Evolutionary conservation across 2,329 filamentous ascomycete genomes (phyloP).

Genomic region (Penicillium concentricum): DNA sequence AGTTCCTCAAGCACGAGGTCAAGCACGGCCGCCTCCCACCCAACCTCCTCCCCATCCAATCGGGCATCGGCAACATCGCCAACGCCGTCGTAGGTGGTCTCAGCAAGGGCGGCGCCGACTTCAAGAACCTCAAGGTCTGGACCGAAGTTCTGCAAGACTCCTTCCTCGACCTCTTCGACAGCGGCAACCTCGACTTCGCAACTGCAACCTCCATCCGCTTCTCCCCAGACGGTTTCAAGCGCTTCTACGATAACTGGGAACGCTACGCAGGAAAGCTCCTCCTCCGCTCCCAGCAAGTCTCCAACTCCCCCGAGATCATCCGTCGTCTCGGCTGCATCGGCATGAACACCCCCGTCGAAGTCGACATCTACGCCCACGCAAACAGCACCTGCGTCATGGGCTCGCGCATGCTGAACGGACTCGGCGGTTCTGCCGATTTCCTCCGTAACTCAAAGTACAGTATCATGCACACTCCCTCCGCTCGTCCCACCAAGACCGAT

Average conservation of each 20-base stretch:
- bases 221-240: slow-evolving; percentile 85
- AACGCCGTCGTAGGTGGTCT: slow-evolving; percentile 88
- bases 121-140: slow-evolving; percentile 87
- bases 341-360: slow-evolving; percentile 94
- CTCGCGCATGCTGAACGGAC: slow-evolving; percentile 80
- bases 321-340: slow-evolving; percentile 81
- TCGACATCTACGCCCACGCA: slow-evolving; percentile 91
- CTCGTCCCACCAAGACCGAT: slow-evolving; percentile 77
- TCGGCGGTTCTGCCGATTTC: slow-evolving; percentile 81
- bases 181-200: slow-evolving; percentile 81
- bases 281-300: slow-evolving; percentile 82
- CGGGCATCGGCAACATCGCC: slow-evolving; percentile 88
- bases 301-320: slow-evolving; percentile 89
- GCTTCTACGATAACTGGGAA: slow-evolving; percentile 86
- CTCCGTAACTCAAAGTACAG: slow-evolving; percentile 75
- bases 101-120: slow-evolving; percentile 69
- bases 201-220: slow-evolving; percentile 89
- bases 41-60: slow-evolving; percentile 78
- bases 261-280: slow-evolving; percentile 77
- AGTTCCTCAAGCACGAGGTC: slow-evolving; percentile 85
- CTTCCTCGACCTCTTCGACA: slow-evolving; percentile 90
- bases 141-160: slow-evolving; percentile 91
- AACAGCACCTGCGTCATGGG: slow-evolving; percentile 91
- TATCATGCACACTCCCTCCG: slow-evolving; percentile 90
- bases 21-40: slow-evolving; percentile 70